Percentiles rank a stretch among this genome's conserved stretches.
These are phyloP conservation scores for Mycena pura DNA, from an alignment of 768 basidiomycete genomes.

Conservation along the genomic window DNA sequence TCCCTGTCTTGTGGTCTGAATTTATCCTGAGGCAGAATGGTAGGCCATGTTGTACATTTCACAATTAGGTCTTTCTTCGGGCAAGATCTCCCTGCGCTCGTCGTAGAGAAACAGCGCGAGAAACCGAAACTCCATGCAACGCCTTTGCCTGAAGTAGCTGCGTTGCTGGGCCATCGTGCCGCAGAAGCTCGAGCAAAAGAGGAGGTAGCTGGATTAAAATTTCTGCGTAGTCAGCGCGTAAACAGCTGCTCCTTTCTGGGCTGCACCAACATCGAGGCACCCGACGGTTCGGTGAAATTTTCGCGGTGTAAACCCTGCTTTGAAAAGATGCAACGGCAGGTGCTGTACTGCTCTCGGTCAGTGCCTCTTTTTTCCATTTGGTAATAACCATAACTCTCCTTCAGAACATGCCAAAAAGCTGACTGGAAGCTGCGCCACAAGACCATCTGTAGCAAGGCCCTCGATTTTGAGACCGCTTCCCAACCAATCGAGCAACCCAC, in stretches of 20 bases:
- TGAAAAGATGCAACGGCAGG: constrained; percentile 12
- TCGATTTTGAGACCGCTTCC: too few relatives aligned
- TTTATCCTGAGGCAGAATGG: too few relatives aligned
- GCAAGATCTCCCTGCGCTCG: not conserved
- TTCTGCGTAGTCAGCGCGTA: not conserved
- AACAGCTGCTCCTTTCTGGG: constrained; percentile 13
- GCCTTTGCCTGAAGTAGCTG: not conserved
- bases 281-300: constrained; percentile 8
- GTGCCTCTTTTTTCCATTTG: not conserved
- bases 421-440: too few relatives aligned
- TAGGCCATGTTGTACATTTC: constrained; percentile 10
- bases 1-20: not conserved
- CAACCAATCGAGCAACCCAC: too few relatives aligned
- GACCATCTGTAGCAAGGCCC: too few relatives aligned
- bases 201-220: not conserved
- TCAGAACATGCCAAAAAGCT: constrained; percentile 4
- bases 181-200: not conserved
- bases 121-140: not conserved
- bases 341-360: constrained; percentile 21
- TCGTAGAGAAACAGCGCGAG: constrained; percentile 2
- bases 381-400: not conserved
- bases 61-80: constrained; percentile 13
- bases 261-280: not conserved
- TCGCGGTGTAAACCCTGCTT: constrained; percentile 13
- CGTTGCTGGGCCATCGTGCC: not conserved